phyloP scores from a whole-genome alignment of 805 yeast species.

The Henningerozyma blattae region DNA sequence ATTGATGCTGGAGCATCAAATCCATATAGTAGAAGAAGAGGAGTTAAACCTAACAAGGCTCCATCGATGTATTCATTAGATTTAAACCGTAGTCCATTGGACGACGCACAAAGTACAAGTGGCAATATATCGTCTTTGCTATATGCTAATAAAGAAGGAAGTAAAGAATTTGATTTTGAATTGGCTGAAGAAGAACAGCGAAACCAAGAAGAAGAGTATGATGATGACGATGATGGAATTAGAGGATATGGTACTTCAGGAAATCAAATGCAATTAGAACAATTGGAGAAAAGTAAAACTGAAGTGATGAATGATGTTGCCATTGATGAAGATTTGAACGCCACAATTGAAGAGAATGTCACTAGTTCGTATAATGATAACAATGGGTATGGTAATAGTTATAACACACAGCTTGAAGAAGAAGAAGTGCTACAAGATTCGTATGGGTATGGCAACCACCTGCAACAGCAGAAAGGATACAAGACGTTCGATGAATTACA shows the following conservation, averaged over 20 bases:
- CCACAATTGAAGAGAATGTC: neutral
- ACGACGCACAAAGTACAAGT: too few species aligned
- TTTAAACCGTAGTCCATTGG: neutral
- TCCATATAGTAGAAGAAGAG: conserved; percentile 4
- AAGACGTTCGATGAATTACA: conserved; percentile 25
- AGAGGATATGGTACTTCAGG: neutral
- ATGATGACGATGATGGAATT: neutral
- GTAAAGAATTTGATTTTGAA: neutral
- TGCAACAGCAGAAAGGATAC: conserved; percentile 20
- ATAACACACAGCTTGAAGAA: neutral
- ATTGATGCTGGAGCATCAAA: conserved; percentile 1
- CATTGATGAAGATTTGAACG: neutral
- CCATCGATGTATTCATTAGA: neutral
- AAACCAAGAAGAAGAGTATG: neutral
- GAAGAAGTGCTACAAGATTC: neutral
- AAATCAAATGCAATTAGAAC: neutral
- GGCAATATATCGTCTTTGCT: too few species aligned
- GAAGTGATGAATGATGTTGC: neutral
- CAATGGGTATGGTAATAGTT: neutral
- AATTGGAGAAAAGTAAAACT: neutral
- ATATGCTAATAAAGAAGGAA: too few species aligned
- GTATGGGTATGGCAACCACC: conserved; percentile 35
- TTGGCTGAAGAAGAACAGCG: neutral
- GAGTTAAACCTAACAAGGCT: neutral
- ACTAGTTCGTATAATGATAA: too few species aligned